Conservation (phyloP, 1,139 yeast species). For the Ogataea hybrid region DNA sequence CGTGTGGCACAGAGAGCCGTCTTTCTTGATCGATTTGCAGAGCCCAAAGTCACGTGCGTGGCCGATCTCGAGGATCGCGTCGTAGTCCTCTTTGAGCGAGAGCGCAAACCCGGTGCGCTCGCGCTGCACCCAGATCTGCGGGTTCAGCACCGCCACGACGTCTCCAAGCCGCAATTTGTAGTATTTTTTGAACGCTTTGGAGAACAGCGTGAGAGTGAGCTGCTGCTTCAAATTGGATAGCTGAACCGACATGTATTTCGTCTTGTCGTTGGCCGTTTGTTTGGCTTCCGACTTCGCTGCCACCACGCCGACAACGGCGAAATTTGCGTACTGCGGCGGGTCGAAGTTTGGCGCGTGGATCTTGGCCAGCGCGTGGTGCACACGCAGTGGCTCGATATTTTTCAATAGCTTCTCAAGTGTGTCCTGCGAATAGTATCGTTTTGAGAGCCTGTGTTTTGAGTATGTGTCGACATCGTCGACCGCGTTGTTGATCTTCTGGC, state of each 20-base stretch:
- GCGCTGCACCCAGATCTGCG: slow-evolving; percentile 47
- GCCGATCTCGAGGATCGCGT: slow-evolving; percentile 71
- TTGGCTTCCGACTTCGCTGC: slow-evolving; percentile 55
- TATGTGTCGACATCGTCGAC: slow-evolving; percentile 36
- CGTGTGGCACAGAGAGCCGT: slow-evolving; percentile 52
- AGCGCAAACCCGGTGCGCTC: slow-evolving; percentile 54
- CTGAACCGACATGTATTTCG: slow-evolving; percentile 59
- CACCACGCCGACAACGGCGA: slow-evolving; percentile 71
- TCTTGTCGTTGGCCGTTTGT: slow-evolving; percentile 39
- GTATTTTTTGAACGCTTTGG: slow-evolving; percentile 62
- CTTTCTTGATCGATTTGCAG: slow-evolving; percentile 53
- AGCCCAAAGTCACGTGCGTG: slow-evolving; percentile 64
- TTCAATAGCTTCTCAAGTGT: slow-evolving; percentile 37
- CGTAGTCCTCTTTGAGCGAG: slow-evolving; percentile 47
- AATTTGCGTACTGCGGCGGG: slow-evolving; percentile 72
- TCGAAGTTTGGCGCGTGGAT: slow-evolving; percentile 65
- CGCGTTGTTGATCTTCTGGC: slow-evolving; percentile 31
- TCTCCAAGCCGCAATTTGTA: slow-evolving; percentile 78
- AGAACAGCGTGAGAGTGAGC: slow-evolving; percentile 63
- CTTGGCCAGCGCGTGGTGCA: slow-evolving; percentile 60
- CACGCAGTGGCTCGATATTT: slow-evolving; percentile 51
- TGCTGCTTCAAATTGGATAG: slow-evolving; percentile 66
- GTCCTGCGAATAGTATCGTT: slow-evolving; percentile 44
- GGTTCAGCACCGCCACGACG: slow-evolving; percentile 71
- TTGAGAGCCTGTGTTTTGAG: slow-evolving; percentile 35